Percentiles rank a stretch among this genome's conserved stretches.
Conservation (phyloP, 2,329 filamentous ascomycete genomes). For the Cladosporium velox region DNA sequence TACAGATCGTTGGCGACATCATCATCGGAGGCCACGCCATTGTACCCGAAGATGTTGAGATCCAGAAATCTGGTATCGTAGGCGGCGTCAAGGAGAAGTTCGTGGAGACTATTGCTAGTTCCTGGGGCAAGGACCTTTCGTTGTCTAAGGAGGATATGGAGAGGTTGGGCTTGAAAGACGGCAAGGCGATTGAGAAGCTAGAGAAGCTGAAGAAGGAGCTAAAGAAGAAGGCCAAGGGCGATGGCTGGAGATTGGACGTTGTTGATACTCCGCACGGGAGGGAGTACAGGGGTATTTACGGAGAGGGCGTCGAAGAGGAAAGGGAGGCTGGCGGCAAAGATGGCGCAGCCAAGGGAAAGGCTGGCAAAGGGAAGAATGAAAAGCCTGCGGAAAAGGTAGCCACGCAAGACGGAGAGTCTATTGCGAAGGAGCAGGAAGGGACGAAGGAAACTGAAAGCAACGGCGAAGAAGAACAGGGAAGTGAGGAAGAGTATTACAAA, state of each 20-base stretch:
- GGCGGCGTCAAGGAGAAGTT: slow-evolving; percentile 54
- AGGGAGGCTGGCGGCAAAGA: slow-evolving; percentile 33
- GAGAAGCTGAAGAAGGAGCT: slow-evolving; percentile 70
- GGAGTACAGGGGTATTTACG: slow-evolving; percentile 71
- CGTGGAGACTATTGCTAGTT: slow-evolving; percentile 54
- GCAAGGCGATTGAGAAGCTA: slow-evolving; percentile 61
- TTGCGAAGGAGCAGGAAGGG: slow-evolving; percentile 39
- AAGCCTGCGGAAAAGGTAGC: slow-evolving; percentile 46
- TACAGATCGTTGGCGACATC: slow-evolving; percentile 56
- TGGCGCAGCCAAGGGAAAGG: slow-evolving; percentile 26
- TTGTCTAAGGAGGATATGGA: slow-evolving; percentile 50
- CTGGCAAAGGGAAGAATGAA: slow-evolving; percentile 48
- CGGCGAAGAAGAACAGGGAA: slow-evolving; percentile 33
- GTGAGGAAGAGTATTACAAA: slow-evolving; percentile 40
- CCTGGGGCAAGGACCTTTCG: slow-evolving; percentile 54
- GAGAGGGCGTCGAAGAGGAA: slow-evolving; percentile 63
- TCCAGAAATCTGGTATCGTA: slow-evolving; percentile 55
- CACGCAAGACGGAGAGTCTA: slow-evolving; percentile 31
- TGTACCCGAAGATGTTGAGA: slow-evolving; percentile 56
- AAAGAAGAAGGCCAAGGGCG: slow-evolving; percentile 67
- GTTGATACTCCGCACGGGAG: slow-evolving; percentile 67
- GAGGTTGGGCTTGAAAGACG: slow-evolving; percentile 64
- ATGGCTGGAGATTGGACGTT: slow-evolving; percentile 78
- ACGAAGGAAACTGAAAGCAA: slow-evolving; percentile 23
- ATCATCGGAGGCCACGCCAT: slow-evolving; percentile 59